These are phyloP conservation scores for Leccinum incarnatum DNA, from an alignment of 768 basidiomycete genomes.

Conservation along the genomic window DNA sequence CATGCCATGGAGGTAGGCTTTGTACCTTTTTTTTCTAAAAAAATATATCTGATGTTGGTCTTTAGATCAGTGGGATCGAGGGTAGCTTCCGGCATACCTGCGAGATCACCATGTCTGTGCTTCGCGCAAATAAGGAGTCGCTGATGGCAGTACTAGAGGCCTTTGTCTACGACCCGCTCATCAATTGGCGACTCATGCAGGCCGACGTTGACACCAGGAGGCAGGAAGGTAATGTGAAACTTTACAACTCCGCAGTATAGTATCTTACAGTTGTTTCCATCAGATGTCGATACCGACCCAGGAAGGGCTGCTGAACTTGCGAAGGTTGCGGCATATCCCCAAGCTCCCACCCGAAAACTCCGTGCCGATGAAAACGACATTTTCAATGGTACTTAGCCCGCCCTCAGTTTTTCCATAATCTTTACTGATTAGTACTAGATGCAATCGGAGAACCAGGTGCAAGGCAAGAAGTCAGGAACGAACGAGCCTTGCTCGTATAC, in stretches of 20 bases:
- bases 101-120: constrained; percentile 96
- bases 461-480: constrained; percentile 85
- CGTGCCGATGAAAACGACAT: constrained; percentile 95
- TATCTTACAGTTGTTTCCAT: not conserved
- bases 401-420: not conserved
- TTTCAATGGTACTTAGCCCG: constrained; percentile 64
- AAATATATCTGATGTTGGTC: constrained; percentile 3
- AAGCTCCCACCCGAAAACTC: constrained; percentile 75
- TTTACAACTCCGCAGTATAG: constrained; percentile 1
- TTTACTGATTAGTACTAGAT: constrained; percentile 26
- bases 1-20: constrained; percentile 93
- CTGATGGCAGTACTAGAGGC: constrained; percentile 98
- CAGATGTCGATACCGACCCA: constrained; percentile 47
- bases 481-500: constrained; percentile 86
- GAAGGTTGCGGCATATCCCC: constrained; percentile 68
- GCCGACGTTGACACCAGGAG: constrained; percentile 73
- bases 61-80: constrained; percentile 93
- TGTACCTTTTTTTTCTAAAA: not conserved
- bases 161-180: constrained; percentile 96
- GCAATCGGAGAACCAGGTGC: constrained; percentile 53
- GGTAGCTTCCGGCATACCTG: constrained; percentile 95
- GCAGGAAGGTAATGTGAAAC: constrained; percentile 53
- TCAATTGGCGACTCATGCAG: constrained; percentile 94
- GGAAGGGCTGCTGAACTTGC: constrained; percentile 60
- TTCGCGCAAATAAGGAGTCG: constrained; percentile 98